Base-by-base conservation (phyloP, 192 early-diverging fungal genomes). In the Phlyctochytrium planicorne region DNA sequence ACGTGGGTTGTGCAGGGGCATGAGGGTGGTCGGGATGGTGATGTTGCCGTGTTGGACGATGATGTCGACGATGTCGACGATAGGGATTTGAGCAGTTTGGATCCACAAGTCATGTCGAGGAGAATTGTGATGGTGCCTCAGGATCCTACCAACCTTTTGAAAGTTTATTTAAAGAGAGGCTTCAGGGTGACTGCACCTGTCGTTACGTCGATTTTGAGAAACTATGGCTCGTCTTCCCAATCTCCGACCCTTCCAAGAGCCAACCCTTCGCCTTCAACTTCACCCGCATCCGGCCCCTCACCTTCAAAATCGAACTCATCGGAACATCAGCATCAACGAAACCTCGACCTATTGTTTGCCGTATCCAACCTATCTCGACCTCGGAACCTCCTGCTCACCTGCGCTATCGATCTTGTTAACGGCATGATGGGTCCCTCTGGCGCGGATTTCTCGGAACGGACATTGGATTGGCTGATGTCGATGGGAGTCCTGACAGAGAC, bases 381-480 rank as follows among this genome's bases (percentile, higher is more conserved):
- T 16, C n/a, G n/a, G n/a, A 6, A 24, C 3, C 29, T 23, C 32
- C 30, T 16, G 30, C 32, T 69, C 24, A 20, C 24, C 14, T 23
- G 17, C 17, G 68, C 61, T 14, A 32, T 47, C 30, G 68, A 69
- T 1, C 34, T 69, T 23, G 47, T 32, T 14, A 53, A 3, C 1
- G 60, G 62, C 25, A 69, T 69, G 68, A 3, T 69, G 36, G 68
- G 68, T 2, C 68, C 68, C 3, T 4, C 16, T 3, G 61, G 59
- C 12, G n/a, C n/a, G n/a, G 12, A 59, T 4, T 69, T 69, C 50
- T 6, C 6, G 1, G 16, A 23, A 31, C 14, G 6, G 12, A 14
- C 62, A 3, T 6, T 69, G 36, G 23, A 57, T 17, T 60, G 62
- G 4, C 53, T 69, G 37, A 16, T 69, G 0, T 34, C 24, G 24